phyloP scores from a whole-genome alignment of 2,329 filamentous ascomycete genomes.

The Phialocephala sp. region DNA sequence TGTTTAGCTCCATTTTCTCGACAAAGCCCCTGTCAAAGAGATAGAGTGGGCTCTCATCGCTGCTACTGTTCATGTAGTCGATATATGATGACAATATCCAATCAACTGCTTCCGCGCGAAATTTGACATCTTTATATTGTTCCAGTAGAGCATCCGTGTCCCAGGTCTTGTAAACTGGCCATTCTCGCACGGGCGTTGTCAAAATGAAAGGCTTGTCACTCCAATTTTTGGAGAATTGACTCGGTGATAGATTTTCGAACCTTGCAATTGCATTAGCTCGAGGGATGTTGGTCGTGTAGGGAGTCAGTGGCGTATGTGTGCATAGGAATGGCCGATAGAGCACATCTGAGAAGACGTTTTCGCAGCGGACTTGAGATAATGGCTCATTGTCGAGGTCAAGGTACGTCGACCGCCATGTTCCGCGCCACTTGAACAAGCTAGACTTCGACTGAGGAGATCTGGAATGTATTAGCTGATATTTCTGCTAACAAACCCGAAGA shows the following conservation, averaged over 20 bases:
- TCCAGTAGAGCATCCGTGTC: constrained; percentile 68
- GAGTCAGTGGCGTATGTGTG: constrained; percentile 71
- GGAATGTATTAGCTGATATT: constrained; percentile 12
- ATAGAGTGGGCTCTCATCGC: constrained; percentile 89
- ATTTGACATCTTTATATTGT: constrained; percentile 70
- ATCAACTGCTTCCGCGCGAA: constrained; percentile 91
- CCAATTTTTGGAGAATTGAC: constrained; percentile 79
- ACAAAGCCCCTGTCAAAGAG: constrained; percentile 89
- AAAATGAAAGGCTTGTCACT: constrained; percentile 85
- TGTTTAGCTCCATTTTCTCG: constrained; percentile 77
- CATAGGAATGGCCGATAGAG: constrained; percentile 91
- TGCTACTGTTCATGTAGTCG: constrained; percentile 78
- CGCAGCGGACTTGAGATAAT: constrained; percentile 70
- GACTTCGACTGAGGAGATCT: constrained; percentile 40
- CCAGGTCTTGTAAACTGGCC: constrained; percentile 82
- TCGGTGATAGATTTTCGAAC: constrained; percentile 69
- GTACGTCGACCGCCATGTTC: constrained; percentile 83
- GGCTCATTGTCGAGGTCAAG: constrained; percentile 61
- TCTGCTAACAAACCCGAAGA: not conserved
- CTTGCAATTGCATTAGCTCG: constrained; percentile 73
- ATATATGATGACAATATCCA: constrained; percentile 85
- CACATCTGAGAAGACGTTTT: constrained; percentile 85
- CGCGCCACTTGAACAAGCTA: constrained; percentile 64
- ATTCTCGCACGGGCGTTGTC: constrained; percentile 78
- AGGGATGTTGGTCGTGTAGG: constrained; percentile 76